These are phyloP conservation scores for Lachnellula willkommii DNA, from an alignment of 2,329 filamentous ascomycete species.

Conservation along the genomic window DNA sequence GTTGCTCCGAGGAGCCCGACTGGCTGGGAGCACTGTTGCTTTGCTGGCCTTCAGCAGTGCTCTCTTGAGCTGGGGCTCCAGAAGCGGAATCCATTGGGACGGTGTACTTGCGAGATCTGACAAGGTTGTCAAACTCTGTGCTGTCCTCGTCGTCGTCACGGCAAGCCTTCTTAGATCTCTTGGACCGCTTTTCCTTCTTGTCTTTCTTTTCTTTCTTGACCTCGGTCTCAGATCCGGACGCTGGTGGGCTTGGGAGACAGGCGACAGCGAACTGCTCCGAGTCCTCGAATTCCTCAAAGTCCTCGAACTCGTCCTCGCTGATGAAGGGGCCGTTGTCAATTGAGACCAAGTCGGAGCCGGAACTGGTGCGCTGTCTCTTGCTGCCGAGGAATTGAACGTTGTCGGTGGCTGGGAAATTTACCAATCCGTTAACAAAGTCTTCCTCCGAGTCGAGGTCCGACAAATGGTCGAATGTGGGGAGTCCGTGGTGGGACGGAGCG, in stretches of 20 bases:
- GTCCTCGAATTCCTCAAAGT: conserved; percentile 71
- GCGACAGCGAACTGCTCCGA: conserved; percentile 55
- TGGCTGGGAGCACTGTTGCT: conserved; percentile 36
- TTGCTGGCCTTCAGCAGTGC: conserved; percentile 20
- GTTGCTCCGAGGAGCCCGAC: conserved; percentile 37
- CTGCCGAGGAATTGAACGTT: conserved; percentile 55
- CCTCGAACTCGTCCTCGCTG: conserved; percentile 69
- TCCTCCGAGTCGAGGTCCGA: conserved; percentile 89
- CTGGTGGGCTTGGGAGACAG: conserved; percentile 58
- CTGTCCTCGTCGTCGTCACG: conserved; percentile 29
- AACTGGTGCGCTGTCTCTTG: conserved; percentile 66
- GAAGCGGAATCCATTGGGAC: conserved; percentile 30
- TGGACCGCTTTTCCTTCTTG: conserved; percentile 45
- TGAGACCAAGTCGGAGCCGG: conserved; percentile 60
- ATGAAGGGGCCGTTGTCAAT: conserved; percentile 74
- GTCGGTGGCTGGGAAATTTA: conserved; percentile 58
- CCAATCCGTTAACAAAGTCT: conserved; percentile 71
- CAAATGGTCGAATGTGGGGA: conserved; percentile 76
- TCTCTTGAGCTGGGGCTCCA: conserved; percentile 27
- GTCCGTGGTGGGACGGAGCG: conserved; percentile 44
- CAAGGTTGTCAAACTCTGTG: conserved; percentile 32
- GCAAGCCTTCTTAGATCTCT: conserved; percentile 46
- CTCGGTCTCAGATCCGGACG: conserved; percentile 46
- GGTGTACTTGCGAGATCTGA: conserved; percentile 32
- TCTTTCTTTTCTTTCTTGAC: conserved; percentile 39